Conservation (phyloP, 495 filamentous ascomycete species). For the Neurospora hispaniola region DNA sequence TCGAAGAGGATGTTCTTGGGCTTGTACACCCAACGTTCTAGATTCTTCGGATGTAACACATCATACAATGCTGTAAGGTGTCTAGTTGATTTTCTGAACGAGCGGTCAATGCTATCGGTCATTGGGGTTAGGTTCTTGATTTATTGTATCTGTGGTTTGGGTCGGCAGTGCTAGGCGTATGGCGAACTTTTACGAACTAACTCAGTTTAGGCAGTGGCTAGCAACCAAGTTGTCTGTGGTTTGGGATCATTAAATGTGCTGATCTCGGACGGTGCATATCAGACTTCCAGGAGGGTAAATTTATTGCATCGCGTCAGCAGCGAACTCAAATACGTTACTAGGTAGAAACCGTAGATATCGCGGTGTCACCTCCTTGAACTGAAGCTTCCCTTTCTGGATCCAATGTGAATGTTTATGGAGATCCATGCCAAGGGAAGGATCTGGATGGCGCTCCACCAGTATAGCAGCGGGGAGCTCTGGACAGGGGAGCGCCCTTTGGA, state of each 20-base stretch:
- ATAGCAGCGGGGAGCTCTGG: background rate
- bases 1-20: conserved; percentile 54
- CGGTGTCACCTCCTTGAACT: background rate
- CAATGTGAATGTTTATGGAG: background rate
- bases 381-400: background rate
- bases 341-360: background rate
- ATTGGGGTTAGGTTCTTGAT: background rate
- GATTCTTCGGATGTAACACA: background rate
- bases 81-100: background rate
- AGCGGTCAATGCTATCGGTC: background rate
- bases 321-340: background rate
- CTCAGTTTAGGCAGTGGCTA: background rate
- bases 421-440: background rate
- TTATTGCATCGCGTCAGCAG: background rate
- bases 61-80: background rate
- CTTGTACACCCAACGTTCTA: conserved; percentile 36
- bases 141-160: background rate
- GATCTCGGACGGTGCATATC: background rate
- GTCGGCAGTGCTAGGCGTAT: background rate
- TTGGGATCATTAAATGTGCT: background rate
- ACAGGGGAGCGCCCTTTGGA: too few relatives aligned
- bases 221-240: background rate
- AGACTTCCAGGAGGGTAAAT: background rate
- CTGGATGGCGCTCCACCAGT: background rate
- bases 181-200: background rate